Evolutionary conservation across 2,329 filamentous ascomycete genomes (phyloP), one percentile per base, ranked within the genome.

Genomic region (Dothistroma pini): DNA sequence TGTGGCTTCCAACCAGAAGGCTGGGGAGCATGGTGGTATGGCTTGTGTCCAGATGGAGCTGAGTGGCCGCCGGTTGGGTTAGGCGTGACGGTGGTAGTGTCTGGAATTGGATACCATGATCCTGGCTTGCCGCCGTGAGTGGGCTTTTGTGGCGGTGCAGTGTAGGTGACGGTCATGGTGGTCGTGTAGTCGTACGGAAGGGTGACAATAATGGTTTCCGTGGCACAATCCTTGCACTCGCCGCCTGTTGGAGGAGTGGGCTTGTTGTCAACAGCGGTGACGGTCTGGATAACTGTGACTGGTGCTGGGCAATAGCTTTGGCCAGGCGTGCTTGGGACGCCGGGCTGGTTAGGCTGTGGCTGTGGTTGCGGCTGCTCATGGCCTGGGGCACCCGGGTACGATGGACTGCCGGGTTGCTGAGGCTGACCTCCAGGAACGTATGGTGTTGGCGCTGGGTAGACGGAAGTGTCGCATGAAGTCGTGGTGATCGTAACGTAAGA

Each of bases 401-500:
- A n/a, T n/a, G n/a, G n/a, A 25, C 38, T 14, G 32, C 35, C 32
- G 22, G 21, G 32, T 34, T 41, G 34, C 21, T 56, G 53, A 19
- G 53, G 53, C 10, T 47, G 6, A 14, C 54, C 54, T 29, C 22
- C 22, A 35, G 53, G 21, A 9, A 49, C 19, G 22, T 25, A 38
- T 16, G 54, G 54, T 4, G 54, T 56, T 19, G 54, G 54, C 6
- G 54, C 41, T 48, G 54, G 54, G 35, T 56, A 56, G 19, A 49
- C 41, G 16, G 21, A 14, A 25, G 54, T 56, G 6, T 49, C 22
- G 44, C 29, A 47, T 11, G 35, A 44, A 29, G 54, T 48, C 22
- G 38, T 49, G 14, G 54, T 56, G 25, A 49, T 49, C 5, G 54
- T 58, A 38, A 47, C 41, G 50, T 58, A 58, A 22, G 57, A 58